Evolutionary conservation across 768 basidiomycete genomes (phyloP), one percentile per base, ranked within the genome.

Genomic region (Mycena kentingensis): DNA sequence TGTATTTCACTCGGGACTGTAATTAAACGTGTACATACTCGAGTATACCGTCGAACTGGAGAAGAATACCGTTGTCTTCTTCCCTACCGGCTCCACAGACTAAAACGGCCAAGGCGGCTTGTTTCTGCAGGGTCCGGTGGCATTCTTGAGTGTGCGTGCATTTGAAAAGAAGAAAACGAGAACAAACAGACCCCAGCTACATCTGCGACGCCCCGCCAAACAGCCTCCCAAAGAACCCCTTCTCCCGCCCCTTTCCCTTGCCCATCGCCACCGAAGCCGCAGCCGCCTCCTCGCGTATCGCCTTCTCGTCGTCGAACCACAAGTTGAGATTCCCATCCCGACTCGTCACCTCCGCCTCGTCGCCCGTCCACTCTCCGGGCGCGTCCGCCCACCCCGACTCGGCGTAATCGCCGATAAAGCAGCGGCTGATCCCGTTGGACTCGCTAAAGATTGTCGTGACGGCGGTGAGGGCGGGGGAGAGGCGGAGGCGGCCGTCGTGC

Each of bases 371-470:
- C 18, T 26, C 56, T 12, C 19, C 48, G 19, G 32, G 15, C 36
- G 22, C 26, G 31, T 63, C 63, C 19, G 64, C 49, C 58, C 57
- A 67, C 24, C 60, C 61, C 5, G 70, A 60, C 22, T 26, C 25
- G 22, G 41, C 41, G 31, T 73, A 68, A 34, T 76, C 73, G 12
- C 77, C 77, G n/a, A 77, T 60, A 57, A 77, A 76, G 52, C 71
- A 72, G n/a, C 67, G 67, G 22, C 63, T 64, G 16, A 64, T 69
- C 19, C 57, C 34, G 21, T 71, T 63, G 4, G 61, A 64, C 41
- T 73, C 73, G 16, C 65, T 64, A 49, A 74, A 70, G 0, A 63
- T 68, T 8, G 68, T 73, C 34, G 72, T 60, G 19, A 62, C 50
- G 36, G 55, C 47, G 29, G 57, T 54, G 29, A 77, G 52, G 6